Conservation (phyloP, 805 yeast genomes). For the Jamesozyma gamospora region DNA sequence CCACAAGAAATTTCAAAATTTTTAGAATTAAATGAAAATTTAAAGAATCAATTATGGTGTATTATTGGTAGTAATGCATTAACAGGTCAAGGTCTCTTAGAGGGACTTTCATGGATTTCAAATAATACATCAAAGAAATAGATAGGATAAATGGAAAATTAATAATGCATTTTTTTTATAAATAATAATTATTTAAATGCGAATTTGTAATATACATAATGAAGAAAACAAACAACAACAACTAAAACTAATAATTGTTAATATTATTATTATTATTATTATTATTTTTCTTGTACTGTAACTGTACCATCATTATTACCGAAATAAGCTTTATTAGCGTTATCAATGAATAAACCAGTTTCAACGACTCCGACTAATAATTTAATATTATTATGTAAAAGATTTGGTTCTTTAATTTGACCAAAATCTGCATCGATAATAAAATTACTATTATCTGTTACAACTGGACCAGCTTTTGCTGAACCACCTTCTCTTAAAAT, state of each 20-base stretch:
- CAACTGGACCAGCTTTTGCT: slow-evolving; percentile 94
- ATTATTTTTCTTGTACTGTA: slow-evolving; percentile 24
- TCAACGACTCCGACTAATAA: slow-evolving; percentile 87
- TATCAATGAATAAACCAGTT: slow-evolving; percentile 74
- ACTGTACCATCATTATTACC: slow-evolving; percentile 75
- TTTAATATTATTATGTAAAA: slow-evolving; percentile 59
- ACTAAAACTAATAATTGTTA: background rate
- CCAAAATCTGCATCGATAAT: slow-evolving; percentile 92
- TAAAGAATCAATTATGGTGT: slow-evolving; percentile 72
- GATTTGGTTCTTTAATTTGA: slow-evolving; percentile 41
- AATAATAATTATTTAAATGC: background rate
- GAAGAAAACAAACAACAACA: too few relatives aligned
- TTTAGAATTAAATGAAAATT: slow-evolving; percentile 48
- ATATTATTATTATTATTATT: too few relatives aligned
- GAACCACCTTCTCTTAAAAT: slow-evolving; percentile 74
- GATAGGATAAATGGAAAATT: background rate
- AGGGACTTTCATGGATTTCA: slow-evolving; percentile 80
- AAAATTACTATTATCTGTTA: slow-evolving; percentile 92
- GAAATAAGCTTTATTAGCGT: slow-evolving; percentile 73
- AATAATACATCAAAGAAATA: slow-evolving; percentile 36
- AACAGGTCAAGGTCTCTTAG: slow-evolving; percentile 82
- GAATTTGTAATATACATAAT: background rate
- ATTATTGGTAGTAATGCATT: slow-evolving; percentile 86
- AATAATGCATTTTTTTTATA: too few relatives aligned
- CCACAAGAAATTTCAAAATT: slow-evolving; percentile 73